Evolutionary conservation across 139 green algal genomes (phyloP).

Genomic region (Choricystis sp.): DNA sequence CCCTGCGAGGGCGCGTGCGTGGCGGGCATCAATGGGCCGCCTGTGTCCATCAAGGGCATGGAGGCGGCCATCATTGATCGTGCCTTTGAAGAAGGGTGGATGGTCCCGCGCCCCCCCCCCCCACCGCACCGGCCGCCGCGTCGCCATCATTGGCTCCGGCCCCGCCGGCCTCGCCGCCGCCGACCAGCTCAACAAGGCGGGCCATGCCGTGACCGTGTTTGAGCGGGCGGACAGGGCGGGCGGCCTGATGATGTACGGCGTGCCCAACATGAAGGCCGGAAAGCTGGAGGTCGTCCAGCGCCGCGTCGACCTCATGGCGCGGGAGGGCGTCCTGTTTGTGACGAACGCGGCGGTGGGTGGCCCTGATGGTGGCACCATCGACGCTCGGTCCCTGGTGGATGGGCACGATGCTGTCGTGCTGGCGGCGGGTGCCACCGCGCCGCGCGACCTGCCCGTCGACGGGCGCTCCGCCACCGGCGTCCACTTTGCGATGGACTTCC

Average conservation of each 20-base stretch:
- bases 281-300: constrained; percentile 85
- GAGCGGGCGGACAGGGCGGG: constrained; percentile 82
- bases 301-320: constrained; percentile 83
- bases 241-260: constrained; percentile 90
- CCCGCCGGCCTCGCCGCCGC: constrained; percentile 82
- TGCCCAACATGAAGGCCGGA: constrained; percentile 98
- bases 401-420: constrained; percentile 68
- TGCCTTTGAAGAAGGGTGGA: constrained; percentile 88
- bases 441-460: constrained; percentile 72
- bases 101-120: constrained; percentile 65
- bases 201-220: constrained; percentile 78
- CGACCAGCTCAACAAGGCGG: constrained; percentile 95
- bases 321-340: constrained; percentile 74
- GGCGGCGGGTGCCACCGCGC: constrained; percentile 78
- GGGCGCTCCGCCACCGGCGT: constrained; percentile 52
- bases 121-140: constrained; percentile 54
- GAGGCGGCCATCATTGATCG: constrained; percentile 88
- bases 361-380: constrained; percentile 38
- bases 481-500: constrained; percentile 97
- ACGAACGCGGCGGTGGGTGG: constrained; percentile 55
- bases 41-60: constrained; percentile 93
- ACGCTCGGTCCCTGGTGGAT: not conserved
- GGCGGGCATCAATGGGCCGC: constrained; percentile 93
- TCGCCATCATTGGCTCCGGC: constrained; percentile 77
- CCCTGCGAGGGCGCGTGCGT: constrained; percentile 89